These are phyloP conservation scores for Wallemia mellicola DNA, from an alignment of 1,284 basidiomycete species.

Conservation along the genomic window DNA sequence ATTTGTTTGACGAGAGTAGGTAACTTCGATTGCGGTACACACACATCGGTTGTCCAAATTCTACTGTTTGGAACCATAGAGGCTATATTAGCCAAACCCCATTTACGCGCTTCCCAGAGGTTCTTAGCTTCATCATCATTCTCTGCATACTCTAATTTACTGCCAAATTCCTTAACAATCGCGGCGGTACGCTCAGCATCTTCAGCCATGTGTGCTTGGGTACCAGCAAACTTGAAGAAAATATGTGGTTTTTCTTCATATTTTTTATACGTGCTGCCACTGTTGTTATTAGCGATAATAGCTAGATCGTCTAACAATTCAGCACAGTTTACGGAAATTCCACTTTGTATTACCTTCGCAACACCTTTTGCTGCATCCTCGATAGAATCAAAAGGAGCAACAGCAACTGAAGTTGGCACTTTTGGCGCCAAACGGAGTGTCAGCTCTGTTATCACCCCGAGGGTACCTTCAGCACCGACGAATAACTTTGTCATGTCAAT, in stretches of 20 bases:
- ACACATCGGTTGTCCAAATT: conserved; percentile 10
- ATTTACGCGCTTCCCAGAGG: background rate
- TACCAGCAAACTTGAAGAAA: conserved; percentile 52
- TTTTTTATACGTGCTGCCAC: conserved; percentile 25
- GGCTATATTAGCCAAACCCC: background rate
- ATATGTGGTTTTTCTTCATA: conserved; percentile 42
- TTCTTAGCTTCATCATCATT: background rate
- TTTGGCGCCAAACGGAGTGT: conserved; percentile 52
- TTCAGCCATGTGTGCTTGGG: conserved; percentile 17
- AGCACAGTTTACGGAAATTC: conserved; percentile 24
- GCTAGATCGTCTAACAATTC: conserved; percentile 1
- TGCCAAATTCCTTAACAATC: conserved; percentile 34
- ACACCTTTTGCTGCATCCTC: conserved; percentile 35
- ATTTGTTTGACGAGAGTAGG: conserved; percentile 7
- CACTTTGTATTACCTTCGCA: conserved; percentile 24
- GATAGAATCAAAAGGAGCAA: conserved; percentile 21
- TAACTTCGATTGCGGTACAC: conserved; percentile 9
- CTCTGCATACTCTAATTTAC: conserved; percentile 34
- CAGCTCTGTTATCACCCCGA: conserved; percentile 74
- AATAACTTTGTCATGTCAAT: conserved; percentile 24
- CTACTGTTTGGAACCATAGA: background rate
- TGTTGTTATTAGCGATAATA: conserved; percentile 27
- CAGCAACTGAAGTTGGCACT: conserved; percentile 31
- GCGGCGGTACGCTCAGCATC: conserved; percentile 28
- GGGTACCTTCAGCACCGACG: conserved; percentile 75